phyloP scores from a whole-genome alignment of 768 basidiomycete genomes.

The Coprinellus micaceus region DNA sequence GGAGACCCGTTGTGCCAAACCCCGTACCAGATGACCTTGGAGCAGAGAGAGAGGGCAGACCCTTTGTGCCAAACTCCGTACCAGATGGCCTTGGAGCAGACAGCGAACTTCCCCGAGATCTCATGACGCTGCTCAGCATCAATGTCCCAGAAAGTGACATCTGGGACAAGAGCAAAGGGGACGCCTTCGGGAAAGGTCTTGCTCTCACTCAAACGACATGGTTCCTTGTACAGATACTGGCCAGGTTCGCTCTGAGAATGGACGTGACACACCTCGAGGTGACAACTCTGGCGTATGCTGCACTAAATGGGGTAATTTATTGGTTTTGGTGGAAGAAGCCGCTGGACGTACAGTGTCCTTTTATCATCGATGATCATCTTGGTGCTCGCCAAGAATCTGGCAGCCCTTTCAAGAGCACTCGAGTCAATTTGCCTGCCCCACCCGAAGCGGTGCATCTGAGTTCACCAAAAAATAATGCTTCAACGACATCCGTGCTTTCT shows the following conservation, averaged over 20 bases:
- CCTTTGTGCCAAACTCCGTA: no score
- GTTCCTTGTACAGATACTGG: constrained; percentile 13
- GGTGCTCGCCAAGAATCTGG: neutral
- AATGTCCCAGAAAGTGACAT: constrained; percentile 13
- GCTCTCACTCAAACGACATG: constrained; percentile 5
- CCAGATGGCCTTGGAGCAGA: neutral
- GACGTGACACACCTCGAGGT: constrained; percentile 17
- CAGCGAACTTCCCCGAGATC: neutral
- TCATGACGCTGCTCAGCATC: constrained; percentile 1
- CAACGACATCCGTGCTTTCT: no score
- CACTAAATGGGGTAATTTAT: constrained; percentile 11
- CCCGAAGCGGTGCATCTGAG: no score
- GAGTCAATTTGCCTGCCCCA: neutral
- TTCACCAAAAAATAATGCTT: no score
- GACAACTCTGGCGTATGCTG: constrained; percentile 14
- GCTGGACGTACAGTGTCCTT: constrained; percentile 11
- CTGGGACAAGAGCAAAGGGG: constrained; percentile 16
- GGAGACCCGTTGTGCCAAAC: neutral
- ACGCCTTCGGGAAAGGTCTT: constrained; percentile 11
- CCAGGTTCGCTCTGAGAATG: constrained; percentile 6
- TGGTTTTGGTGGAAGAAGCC: constrained; percentile 21
- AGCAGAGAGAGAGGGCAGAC: no score
- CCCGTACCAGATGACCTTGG: no score
- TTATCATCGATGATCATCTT: constrained; percentile 2
- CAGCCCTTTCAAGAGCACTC: neutral